Conservation (phyloP, 2,329 filamentous ascomycete species). For the Setomelanomma holmii region DNA sequence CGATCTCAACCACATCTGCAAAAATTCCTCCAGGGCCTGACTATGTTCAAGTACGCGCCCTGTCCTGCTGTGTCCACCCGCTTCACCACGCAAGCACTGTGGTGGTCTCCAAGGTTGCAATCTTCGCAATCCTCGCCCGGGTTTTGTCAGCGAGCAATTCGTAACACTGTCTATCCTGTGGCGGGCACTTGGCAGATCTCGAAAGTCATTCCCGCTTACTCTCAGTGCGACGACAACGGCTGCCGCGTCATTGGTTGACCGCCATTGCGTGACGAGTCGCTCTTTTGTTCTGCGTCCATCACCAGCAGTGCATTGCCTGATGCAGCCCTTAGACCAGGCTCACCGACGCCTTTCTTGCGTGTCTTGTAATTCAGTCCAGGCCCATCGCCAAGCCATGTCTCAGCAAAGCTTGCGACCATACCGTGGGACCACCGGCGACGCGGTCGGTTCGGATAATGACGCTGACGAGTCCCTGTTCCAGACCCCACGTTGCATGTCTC, state of each 20-base stretch:
- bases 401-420: conserved; percentile 9
- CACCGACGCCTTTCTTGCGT: not conserved
- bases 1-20: not conserved
- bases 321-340: not conserved
- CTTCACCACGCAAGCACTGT: not conserved
- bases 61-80: not conserved
- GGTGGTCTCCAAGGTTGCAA: not conserved
- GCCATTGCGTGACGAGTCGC: conserved; percentile 2
- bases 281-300: conserved; percentile 1
- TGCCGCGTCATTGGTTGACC: conserved; percentile 6
- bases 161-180: conserved; percentile 1
- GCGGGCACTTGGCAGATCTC: not conserved
- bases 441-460: not conserved
- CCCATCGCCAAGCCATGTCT: conserved; percentile 2
- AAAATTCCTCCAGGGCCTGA: too few relatives aligned
- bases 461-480: conserved; percentile 8
- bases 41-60: not conserved
- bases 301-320: not conserved
- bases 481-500: conserved; percentile 2
- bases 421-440: not conserved
- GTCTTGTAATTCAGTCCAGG: conserved; percentile 3
- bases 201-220: conserved; percentile 1
- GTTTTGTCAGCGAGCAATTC: not conserved
- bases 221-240: not conserved
- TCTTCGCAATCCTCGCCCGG: not conserved